Evolutionary conservation across 1,139 yeast species (phyloP).

Genomic region (Kodamaea arcana): DNA sequence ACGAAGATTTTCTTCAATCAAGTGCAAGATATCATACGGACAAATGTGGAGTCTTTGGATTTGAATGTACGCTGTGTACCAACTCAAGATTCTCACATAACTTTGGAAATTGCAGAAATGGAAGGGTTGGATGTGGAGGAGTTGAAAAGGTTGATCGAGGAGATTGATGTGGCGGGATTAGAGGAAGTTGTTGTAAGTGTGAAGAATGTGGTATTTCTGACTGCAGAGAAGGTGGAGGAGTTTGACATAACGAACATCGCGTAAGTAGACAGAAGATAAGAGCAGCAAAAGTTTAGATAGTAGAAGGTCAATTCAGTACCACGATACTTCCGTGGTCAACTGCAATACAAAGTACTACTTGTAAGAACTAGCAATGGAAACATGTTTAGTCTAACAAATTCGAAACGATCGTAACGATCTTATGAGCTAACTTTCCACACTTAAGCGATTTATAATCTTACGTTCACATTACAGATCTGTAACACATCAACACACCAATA

Average conservation of each 20-base stretch:
- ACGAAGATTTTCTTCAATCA: constrained; percentile 5
- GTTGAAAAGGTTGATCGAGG: constrained; percentile 4
- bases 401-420: too few species aligned
- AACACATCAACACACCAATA: too few species aligned
- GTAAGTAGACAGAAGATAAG: too few species aligned
- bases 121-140: constrained; percentile 1
- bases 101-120: constrained; percentile 9
- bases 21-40: constrained; percentile 6
- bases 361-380: too few species aligned
- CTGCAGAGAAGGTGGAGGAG: constrained; percentile 1
- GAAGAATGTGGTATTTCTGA: background rate
- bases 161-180: constrained; percentile 4
- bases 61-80: constrained; percentile 1
- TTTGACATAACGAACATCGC: background rate
- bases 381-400: too few species aligned
- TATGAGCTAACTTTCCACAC: too few species aligned
- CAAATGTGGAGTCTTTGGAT: constrained; percentile 7
- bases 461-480: too few species aligned
- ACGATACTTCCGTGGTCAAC: too few species aligned
- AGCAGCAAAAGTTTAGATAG: too few species aligned
- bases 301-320: too few species aligned
- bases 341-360: too few species aligned
- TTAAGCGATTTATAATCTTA: too few species aligned
- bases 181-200: constrained; percentile 6
- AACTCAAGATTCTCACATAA: constrained; percentile 7